Evolutionary conservation across 495 filamentous ascomycete species (phyloP), one percentile per base, ranked within the genome.

Genomic region (Annulohypoxylon bovei): DNA sequence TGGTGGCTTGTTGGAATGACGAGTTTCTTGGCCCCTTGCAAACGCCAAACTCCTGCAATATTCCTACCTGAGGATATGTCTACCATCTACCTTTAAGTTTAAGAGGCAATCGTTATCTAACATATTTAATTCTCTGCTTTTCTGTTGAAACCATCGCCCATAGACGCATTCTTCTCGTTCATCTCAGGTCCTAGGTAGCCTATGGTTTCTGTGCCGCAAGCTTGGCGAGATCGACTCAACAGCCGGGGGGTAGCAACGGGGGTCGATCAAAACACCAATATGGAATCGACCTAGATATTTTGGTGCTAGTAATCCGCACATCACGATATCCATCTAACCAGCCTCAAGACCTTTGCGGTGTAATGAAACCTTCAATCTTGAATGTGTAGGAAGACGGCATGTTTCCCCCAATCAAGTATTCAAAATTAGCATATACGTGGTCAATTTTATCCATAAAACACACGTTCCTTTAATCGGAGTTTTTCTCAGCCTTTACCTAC

Each of bases 1-100:
- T 60, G 70, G 64, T 72, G 70, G 70, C 70, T 72, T 68, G 65
- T 68, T 72, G 70, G 70, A 72, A 72, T 72, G 70, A 72, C 64
- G 68, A 71, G 57, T 67, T 66, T 62, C 56, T 62, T 65, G 52
- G 54, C 60, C 6, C 42, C 16, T 53, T 42, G 16, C 39, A 42
- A 42, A 42, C 39, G 7, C 16, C 53, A 60, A 60, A 65, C 54
- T 40, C 54, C 46, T 52, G n/a, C n/a, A 53, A 54, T 54, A 33
- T 12, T 35, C 14, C 12, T 18, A 35, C 16, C n/a, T 25, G 49
- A 30, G 44, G 7, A 47, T 8, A 18, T 25, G 11, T 47, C 18
- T 25, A 11, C 7, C 5, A 23, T 47, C 22, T n/a, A n/a, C n/a
- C n/a, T n/a, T n/a, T n/a, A n/a, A n/a, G n/a, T n/a, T n/a, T n/a